Evolutionary conservation across 129 eudicot species (phyloP), one percentile per base, ranked within the genome.

Genomic region (Tagetes erecta): DNA sequence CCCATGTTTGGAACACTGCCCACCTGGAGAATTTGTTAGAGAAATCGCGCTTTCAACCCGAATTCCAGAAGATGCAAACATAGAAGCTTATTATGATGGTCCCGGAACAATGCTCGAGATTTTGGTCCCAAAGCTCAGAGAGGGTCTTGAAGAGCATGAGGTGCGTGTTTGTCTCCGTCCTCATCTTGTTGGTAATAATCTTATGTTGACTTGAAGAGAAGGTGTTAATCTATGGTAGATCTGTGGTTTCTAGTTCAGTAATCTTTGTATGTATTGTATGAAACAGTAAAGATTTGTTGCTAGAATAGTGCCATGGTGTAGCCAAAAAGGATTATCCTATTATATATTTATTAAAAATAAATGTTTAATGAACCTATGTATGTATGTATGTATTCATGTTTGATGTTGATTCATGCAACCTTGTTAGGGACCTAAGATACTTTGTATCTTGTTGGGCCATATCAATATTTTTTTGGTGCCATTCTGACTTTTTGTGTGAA

Each of bases 1-100:
- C 73, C 81, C 82, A 0, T 82, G 82, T 64, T 73, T 88, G n/a
- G 97, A 92, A 74, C 97, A 92, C 82, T 92, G 97, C 76, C 97
- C 96, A 0, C 94, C 97, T 5, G 97, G 97, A 10, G 97, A 92
- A 78, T 92, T 92, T 46, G 86, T 92, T 3, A 69, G 97, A 80
- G 97, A 92, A 62, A 92, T 92, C 66, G 87, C 91, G 3, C 97
- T 92, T 33, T 84, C 85, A 3, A 89, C 97, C 37, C 82, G 97
- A 40, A 92, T 92, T 70, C 97, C 97, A 40, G 96, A 92, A 85
- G 96, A 87, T 59, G 97, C 96, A 9, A 84, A 87, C 47, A 81
- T 92, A 13, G 93, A 92, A 92, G 97, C 97, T 0, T 92, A 89
- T 76, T 92, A 86, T 64, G 97, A 92, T n/a, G 96, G 91, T 9